Evolutionary conservation across 352 stramenopile species (phyloP).

Genomic region (Phytophthora rubi): DNA sequence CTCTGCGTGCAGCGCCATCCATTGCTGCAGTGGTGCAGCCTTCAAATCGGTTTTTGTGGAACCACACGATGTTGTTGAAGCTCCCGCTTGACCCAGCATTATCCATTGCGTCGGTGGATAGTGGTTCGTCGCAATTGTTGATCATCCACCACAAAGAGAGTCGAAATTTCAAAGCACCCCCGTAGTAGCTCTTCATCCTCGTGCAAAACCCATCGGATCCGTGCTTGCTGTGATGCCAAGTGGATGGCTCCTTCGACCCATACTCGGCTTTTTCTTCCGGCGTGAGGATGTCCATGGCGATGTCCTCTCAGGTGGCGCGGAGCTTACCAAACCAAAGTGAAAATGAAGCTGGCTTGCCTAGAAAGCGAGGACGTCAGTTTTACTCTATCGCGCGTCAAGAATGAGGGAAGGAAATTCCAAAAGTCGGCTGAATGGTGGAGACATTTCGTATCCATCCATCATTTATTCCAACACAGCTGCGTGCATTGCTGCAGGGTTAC

Average conservation of each 20-base stretch:
- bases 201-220: not conserved
- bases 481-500: no score
- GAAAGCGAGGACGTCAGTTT: no score
- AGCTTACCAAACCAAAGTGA: not conserved
- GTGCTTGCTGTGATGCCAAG: not conserved
- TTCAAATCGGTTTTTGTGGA: constrained; percentile 19
- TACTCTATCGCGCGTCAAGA: no score
- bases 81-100: not conserved
- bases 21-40: not conserved
- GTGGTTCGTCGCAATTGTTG: not conserved
- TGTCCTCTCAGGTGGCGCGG: no score
- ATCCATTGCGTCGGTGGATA: constrained; percentile 19
- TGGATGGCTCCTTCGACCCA: not conserved
- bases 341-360: not conserved
- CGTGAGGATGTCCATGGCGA: constrained; percentile 4
- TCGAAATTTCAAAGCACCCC: no score
- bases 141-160: not conserved
- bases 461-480: no score
- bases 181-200: constrained; percentile 1
- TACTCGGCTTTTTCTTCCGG: not conserved
- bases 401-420: no score
- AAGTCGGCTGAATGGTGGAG: no score
- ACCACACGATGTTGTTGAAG: constrained; percentile 7
- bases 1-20: no score
- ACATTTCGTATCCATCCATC: no score